Conservation (phyloP, 106 monocot species). For the Vanilla planifolia region DNA sequence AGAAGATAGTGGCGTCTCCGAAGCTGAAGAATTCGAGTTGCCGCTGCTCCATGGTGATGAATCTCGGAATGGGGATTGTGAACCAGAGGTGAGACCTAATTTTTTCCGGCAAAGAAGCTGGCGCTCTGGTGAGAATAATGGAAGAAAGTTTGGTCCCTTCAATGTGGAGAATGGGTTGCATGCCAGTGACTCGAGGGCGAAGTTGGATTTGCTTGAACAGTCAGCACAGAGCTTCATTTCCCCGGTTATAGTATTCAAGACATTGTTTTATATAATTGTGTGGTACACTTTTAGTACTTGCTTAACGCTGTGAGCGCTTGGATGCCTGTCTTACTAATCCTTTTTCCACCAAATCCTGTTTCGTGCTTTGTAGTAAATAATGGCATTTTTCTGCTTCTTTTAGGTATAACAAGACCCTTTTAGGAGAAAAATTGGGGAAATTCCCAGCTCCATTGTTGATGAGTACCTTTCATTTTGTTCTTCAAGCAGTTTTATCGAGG, state of each 20-base stretch:
- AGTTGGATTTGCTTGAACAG: constrained; percentile 44
- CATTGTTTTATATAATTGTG: constrained; percentile 48
- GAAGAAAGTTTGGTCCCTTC: constrained; percentile 10
- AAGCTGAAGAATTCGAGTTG: constrained; percentile 14
- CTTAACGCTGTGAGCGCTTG: constrained; percentile 75
- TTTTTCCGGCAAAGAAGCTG: constrained; percentile 48
- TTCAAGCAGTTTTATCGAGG: constrained; percentile 79
- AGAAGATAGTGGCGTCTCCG: not conserved
- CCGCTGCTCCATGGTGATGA: constrained; percentile 14
- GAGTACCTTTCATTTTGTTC: constrained; percentile 72
- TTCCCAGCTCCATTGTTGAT: constrained; percentile 90
- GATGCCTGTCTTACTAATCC: not conserved
- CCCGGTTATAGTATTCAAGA: constrained; percentile 43
- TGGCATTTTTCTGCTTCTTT: not conserved
- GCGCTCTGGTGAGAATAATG: not conserved
- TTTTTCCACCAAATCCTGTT: not conserved
- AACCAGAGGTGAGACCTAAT: constrained; percentile 15
- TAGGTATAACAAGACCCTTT: constrained; percentile 83
- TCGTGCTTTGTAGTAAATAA: not conserved
- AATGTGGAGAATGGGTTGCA: constrained; percentile 45
- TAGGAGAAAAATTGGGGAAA: constrained; percentile 79
- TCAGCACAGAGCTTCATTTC: constrained; percentile 11
- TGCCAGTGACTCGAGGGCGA: constrained; percentile 36
- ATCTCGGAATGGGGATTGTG: not conserved
- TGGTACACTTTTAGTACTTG: constrained; percentile 91